phyloP scores from a whole-genome alignment of 176 grass and related monocot species.

The Eremochloa ophiuroides region DNA sequence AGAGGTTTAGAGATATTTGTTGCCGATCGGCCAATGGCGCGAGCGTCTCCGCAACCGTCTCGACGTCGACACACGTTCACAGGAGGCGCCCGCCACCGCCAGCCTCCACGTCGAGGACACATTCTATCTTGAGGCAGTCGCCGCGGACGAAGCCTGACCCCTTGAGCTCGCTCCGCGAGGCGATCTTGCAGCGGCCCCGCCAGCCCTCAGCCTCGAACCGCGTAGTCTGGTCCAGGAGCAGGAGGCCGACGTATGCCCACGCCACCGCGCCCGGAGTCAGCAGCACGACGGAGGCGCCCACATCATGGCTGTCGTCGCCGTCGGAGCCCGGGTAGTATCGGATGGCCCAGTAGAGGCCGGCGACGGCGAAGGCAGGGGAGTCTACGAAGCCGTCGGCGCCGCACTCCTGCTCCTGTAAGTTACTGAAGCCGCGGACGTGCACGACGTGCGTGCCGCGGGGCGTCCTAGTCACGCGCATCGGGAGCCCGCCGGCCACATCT shows the following conservation, averaged over 20 bases:
- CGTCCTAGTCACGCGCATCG: not conserved
- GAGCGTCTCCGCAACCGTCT: no score
- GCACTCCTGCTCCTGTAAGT: not conserved
- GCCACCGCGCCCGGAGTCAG: not conserved
- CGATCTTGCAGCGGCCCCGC: no score
- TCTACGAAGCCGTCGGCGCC: not conserved
- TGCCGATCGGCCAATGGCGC: no score
- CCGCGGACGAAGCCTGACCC: not conserved
- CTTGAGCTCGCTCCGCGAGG: not conserved
- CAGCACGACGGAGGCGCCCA: not conserved
- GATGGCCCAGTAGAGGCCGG: conserved; percentile 21
- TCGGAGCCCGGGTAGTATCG: not conserved
- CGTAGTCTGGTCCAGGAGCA: not conserved
- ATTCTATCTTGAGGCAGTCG: conserved; percentile 9
- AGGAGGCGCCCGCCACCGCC: no score
- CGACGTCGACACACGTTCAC: no score
- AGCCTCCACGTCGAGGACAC: not conserved
- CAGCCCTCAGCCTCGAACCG: no score
- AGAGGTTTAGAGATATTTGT: no score
- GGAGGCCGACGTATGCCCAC: conserved; percentile 7
- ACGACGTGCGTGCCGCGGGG: not conserved
- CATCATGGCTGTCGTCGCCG: conserved; percentile 5
- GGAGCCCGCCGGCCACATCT: no score
- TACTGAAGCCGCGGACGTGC: not conserved
- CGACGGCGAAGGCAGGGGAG: not conserved